Conservation (phyloP, 148 eudicot genomes). For the Dianthus caryophyllus region DNA sequence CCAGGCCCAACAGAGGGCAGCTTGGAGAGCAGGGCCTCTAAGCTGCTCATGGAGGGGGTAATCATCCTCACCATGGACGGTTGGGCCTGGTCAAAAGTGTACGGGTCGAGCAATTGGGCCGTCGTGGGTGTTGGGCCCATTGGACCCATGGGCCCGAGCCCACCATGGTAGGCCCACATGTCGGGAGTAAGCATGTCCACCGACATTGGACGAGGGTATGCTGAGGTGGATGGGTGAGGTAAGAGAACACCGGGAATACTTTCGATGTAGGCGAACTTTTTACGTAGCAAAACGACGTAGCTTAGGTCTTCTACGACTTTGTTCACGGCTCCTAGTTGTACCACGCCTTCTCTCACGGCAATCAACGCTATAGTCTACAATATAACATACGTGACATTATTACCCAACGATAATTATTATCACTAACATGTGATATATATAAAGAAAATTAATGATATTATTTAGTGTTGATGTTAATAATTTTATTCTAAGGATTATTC, state of each 20-base stretch:
- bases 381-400: not conserved
- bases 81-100: conserved; percentile 33
- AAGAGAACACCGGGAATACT: conserved; percentile 93
- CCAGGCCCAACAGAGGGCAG: conserved; percentile 75
- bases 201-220: conserved; percentile 40
- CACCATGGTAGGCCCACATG: conserved; percentile 25
- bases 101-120: conserved; percentile 19
- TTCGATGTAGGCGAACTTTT: conserved; percentile 82
- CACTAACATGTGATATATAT: not conserved
- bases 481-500: too few species aligned
- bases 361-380: conserved; percentile 95
- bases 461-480: not conserved
- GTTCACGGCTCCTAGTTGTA: conserved; percentile 80
- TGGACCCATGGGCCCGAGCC: conserved; percentile 13
- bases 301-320: conserved; percentile 87
- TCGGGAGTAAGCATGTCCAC: conserved; percentile 20
- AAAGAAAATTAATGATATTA: not conserved
- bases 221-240: conserved; percentile 87
- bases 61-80: conserved; percentile 48
- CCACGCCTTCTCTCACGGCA: conserved; percentile 95
- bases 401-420: not conserved
- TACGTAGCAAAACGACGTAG: conserved; percentile 85
- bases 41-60: conserved; percentile 96
- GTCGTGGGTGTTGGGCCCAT: conserved; percentile 11
- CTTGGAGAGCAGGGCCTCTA: conserved; percentile 82